These are phyloP conservation scores for Sugiyamaella marilandica DNA, from an alignment of 805 yeast genomes.

Conservation along the genomic window DNA sequence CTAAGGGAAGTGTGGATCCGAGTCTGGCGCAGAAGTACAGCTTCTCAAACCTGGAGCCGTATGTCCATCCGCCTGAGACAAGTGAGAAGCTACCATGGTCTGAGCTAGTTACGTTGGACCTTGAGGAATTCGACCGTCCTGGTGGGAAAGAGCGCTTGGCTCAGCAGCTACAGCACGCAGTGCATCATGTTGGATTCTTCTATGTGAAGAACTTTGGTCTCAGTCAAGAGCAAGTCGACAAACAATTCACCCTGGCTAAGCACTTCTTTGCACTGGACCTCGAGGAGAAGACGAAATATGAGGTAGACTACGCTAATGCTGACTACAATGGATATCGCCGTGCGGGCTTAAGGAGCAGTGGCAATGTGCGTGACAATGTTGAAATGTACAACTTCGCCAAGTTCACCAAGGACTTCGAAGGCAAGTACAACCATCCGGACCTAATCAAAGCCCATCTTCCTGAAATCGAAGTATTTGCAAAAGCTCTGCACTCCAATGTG, in stretches of 20 bases:
- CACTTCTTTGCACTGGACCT: constrained; percentile 6
- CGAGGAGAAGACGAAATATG: constrained; percentile 8
- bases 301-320: constrained; percentile 7
- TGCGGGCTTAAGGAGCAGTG: constrained; percentile 1
- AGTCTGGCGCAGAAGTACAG: background rate
- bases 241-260: constrained; percentile 11
- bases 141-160: constrained; percentile 7
- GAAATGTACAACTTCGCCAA: constrained; percentile 10
- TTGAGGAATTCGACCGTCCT: constrained; percentile 1
- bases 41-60: constrained; percentile 1
- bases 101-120: constrained; percentile 7
- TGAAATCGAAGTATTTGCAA: constrained; percentile 5
- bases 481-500: constrained; percentile 5
- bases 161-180: constrained; percentile 8
- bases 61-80: constrained; percentile 9
- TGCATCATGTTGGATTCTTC: constrained; percentile 11
- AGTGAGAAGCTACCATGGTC: constrained; percentile 8
- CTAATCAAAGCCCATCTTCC: constrained; percentile 1
- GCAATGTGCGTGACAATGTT: constrained; percentile 2
- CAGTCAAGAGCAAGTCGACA: constrained; percentile 9
- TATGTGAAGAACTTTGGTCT: constrained; percentile 11
- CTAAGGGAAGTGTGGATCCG: background rate
- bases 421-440: constrained; percentile 4
- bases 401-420: constrained; percentile 9
- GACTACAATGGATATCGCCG: constrained; percentile 10